Conservation (phyloP, 441 rosid species). For the Oxalis stricta region DNA sequence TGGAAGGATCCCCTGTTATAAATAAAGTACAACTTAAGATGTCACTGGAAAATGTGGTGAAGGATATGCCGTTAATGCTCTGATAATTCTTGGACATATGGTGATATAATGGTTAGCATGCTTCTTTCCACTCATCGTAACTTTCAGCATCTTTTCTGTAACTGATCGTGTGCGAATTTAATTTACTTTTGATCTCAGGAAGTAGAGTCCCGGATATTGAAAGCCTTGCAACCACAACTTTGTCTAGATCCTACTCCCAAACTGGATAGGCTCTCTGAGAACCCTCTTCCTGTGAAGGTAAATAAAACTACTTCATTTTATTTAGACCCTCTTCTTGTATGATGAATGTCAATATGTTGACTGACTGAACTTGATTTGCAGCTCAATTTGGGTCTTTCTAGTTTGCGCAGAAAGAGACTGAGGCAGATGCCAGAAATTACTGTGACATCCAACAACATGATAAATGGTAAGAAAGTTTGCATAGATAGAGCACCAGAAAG, state of each 20-base stretch:
- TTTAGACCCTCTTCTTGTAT: conserved; percentile 8
- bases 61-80: conserved; percentile 80
- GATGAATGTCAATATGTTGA: conserved; percentile 9
- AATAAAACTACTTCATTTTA: background rate
- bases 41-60: conserved; percentile 86
- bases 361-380: conserved; percentile 22
- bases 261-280: conserved; percentile 63
- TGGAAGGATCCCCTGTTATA: conserved; percentile 33
- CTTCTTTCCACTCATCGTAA: conserved; percentile 4
- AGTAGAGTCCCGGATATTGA: conserved; percentile 85
- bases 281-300: conserved; percentile 49
- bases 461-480: conserved; percentile 71
- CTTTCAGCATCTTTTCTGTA: background rate
- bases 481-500: conserved; percentile 59
- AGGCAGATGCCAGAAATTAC: conserved; percentile 57
- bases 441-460: conserved; percentile 44
- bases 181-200: conserved; percentile 39
- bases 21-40: conserved; percentile 56
- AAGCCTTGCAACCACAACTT: conserved; percentile 89
- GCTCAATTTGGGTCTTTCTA: conserved; percentile 60
- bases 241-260: conserved; percentile 84
- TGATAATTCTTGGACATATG: conserved; percentile 83
- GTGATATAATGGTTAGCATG: conserved; percentile 75
- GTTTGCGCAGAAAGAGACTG: conserved; percentile 56
- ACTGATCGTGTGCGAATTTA: background rate